phyloP scores from a whole-genome alignment of 805 yeast species.

The Saccharomycopsis malanga region DNA sequence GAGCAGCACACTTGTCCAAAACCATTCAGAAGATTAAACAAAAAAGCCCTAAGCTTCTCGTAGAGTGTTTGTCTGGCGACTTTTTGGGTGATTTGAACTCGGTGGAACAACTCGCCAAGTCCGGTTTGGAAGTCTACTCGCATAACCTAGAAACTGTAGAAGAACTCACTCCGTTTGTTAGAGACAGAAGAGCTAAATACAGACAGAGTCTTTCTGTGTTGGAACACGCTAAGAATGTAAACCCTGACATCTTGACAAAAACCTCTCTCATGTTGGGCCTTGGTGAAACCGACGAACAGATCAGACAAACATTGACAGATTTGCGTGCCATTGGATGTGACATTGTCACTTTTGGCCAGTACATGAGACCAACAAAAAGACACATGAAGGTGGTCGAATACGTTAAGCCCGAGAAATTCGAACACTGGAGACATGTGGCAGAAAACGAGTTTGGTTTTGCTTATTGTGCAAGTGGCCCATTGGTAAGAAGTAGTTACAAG shows the following conservation, averaged over 20 bases:
- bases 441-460: constrained; percentile 78
- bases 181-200: constrained; percentile 96
- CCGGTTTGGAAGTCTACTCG: constrained; percentile 94
- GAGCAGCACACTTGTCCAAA: constrained; percentile 82
- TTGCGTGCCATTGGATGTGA: constrained; percentile 75
- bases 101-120: constrained; percentile 71
- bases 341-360: constrained; percentile 97
- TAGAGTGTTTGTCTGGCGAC: constrained; percentile 92
- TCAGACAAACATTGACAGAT: constrained; percentile 66
- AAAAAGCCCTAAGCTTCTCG: constrained; percentile 85
- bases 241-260: constrained; percentile 75
- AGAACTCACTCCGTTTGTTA: constrained; percentile 84
- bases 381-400: constrained; percentile 98
- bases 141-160: constrained; percentile 97
- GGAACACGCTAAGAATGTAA: constrained; percentile 69
- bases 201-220: constrained; percentile 78
- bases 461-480: constrained; percentile 95
- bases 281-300: constrained; percentile 92
- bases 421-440: constrained; percentile 85
- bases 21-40: constrained; percentile 79
- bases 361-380: constrained; percentile 97
- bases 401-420: constrained; percentile 89
- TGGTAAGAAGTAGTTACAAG: constrained; percentile 92
- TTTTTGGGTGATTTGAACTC: constrained; percentile 82
- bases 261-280: constrained; percentile 95